Evolutionary conservation across 495 filamentous ascomycete species (phyloP), one percentile per base, ranked within the genome.

Genomic region (Hypomontagnella submonticulosa): DNA sequence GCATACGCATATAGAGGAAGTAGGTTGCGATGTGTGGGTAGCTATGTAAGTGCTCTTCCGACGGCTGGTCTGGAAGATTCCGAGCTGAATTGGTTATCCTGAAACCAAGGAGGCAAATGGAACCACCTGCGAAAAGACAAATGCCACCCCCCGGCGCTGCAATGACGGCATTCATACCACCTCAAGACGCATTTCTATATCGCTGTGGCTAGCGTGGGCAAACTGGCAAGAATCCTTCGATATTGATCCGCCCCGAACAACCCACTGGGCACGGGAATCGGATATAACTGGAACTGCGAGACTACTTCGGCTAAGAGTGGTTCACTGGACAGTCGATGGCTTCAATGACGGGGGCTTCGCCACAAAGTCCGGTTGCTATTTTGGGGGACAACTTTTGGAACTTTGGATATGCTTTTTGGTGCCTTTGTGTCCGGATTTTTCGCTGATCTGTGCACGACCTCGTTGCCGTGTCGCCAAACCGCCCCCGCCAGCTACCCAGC

Each of bases 391-490:
- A 62, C 36, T 18, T 4, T 18, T n/a, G n/a, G n/a, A n/a, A n/a
- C n/a, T 52, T 52, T 44, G 16, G 18, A 23, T 16, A 9, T 20
- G 34, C 7, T 44, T 18, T 23, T 3, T 40, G 36, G n/a, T n/a
- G n/a, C n/a, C n/a, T n/a, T n/a, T 11, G 10, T 1, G 51, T 36
- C 34, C 20, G 4, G 44, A 42, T 42, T 50, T n/a, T 59, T 49
- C n/a, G 36, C 30, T 50, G 56, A 40, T 19, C 56, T 32, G 58
- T 61, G 58, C 58, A 48, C 49, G 20, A 50, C 41, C 15, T 44
- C 42, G 51, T 62, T 62, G 50, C 43, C 59, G 16, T 30, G 44
- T 38, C 44, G 44, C 40, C 61, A 20, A 50, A 47, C 54, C 4
- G 49, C 20, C 34, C 42, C 30, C 9, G n/a, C n/a, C n/a, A n/a